Conservation (phyloP, 2,329 filamentous ascomycete species). For the Talaromyces sp. region DNA sequence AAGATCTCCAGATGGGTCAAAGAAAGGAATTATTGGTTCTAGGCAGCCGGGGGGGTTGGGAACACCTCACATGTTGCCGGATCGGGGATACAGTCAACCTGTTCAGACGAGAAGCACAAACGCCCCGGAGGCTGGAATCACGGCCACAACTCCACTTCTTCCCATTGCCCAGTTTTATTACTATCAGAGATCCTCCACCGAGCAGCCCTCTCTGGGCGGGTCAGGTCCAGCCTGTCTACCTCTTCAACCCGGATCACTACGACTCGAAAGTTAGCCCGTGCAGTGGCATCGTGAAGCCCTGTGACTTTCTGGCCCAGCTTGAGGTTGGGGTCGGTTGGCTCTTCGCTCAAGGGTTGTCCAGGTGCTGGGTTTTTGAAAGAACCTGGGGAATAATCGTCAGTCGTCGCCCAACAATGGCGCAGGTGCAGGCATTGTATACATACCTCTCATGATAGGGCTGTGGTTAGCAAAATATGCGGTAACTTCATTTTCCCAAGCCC, state of each 20-base stretch:
- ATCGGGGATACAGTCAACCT: neutral
- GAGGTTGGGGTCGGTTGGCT: slow-evolving; percentile 43
- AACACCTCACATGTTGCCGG: too few relatives aligned
- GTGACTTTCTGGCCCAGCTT: slow-evolving; percentile 61
- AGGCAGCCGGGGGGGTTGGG: too few relatives aligned
- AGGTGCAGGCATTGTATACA: slow-evolving; percentile 14
- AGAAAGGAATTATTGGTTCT: too few relatives aligned
- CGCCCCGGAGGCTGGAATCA: slow-evolving; percentile 21
- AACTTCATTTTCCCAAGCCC: slow-evolving; percentile 76
- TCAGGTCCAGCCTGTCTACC: slow-evolving; percentile 71
- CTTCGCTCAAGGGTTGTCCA: slow-evolving; percentile 55
- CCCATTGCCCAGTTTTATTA: slow-evolving; percentile 52
- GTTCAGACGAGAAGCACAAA: neutral
- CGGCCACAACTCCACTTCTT: slow-evolving; percentile 65
- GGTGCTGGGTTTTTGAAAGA: slow-evolving; percentile 69
- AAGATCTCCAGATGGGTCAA: too few relatives aligned
- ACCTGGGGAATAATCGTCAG: slow-evolving; percentile 35
- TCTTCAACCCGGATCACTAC: slow-evolving; percentile 79
- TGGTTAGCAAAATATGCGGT: slow-evolving; percentile 88
- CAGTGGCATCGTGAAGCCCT: slow-evolving; percentile 64
- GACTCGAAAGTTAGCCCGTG: slow-evolving; percentile 74
- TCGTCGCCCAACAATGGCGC: neutral
- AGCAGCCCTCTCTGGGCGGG: slow-evolving; percentile 57
- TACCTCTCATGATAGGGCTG: slow-evolving; percentile 71
- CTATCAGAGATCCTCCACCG: slow-evolving; percentile 60